phyloP scores from a whole-genome alignment of 2,329 filamentous ascomycete species.

The Emmonsia crescens region DNA sequence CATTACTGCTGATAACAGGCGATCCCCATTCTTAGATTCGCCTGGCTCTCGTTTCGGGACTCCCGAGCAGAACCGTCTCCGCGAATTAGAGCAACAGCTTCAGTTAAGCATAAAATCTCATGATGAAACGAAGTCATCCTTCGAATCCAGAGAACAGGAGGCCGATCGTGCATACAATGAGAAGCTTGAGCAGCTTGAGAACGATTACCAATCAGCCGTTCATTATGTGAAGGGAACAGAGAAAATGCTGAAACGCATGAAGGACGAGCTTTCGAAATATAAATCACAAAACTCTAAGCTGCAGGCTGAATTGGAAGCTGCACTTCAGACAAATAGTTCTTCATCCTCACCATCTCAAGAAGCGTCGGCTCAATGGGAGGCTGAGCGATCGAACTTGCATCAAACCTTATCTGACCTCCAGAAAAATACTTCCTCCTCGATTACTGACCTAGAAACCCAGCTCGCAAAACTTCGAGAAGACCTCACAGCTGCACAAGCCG shows the following conservation, averaged over 20 bases:
- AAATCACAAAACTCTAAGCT: slow-evolving; percentile 77
- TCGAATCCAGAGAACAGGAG: slow-evolving; percentile 71
- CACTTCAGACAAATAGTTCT: slow-evolving; percentile 44
- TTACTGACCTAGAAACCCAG: slow-evolving; percentile 59
- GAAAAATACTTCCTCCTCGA: slow-evolving; percentile 54
- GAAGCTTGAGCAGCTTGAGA: slow-evolving; percentile 86
- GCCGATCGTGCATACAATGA: slow-evolving; percentile 84
- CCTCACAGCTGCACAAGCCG: slow-evolving; percentile 51
- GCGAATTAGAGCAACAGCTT: slow-evolving; percentile 82
- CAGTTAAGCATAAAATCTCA: slow-evolving; percentile 65
- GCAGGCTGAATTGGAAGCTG: slow-evolving; percentile 65
- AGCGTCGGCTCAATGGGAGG: slow-evolving; percentile 57
- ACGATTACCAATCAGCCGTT: slow-evolving; percentile 93
- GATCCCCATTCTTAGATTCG: slow-evolving; percentile 61
- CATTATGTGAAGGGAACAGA: slow-evolving; percentile 98
- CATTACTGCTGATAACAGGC: slow-evolving; percentile 59
- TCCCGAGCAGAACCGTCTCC: slow-evolving; percentile 67
- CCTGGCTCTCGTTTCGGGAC: slow-evolving; percentile 64
- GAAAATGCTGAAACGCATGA: slow-evolving; percentile 98
- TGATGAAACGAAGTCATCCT: slow-evolving; percentile 69
- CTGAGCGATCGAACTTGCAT: slow-evolving; percentile 58
- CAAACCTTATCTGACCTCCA: slow-evolving; percentile 60
- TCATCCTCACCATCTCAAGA: slow-evolving; percentile 29
- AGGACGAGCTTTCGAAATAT: slow-evolving; percentile 88
- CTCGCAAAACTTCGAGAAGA: slow-evolving; percentile 59